Evolutionary conservation across 495 filamentous ascomycete genomes (phyloP), one percentile per base, ranked within the genome.

Genomic region (Xylaria venustula): DNA sequence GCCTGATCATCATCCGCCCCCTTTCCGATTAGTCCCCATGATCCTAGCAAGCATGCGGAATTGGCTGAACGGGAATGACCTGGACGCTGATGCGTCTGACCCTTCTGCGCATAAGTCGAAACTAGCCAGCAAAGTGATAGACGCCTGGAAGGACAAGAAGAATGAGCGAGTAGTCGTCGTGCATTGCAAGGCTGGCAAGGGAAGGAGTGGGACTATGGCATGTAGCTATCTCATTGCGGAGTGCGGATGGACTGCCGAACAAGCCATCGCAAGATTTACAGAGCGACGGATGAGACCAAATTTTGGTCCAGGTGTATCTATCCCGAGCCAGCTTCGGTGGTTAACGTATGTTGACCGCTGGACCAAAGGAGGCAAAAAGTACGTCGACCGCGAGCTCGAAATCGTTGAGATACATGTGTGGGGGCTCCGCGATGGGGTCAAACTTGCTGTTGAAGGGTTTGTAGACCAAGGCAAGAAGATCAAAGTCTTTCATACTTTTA

Each of bases 171-270:
- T 96, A 1, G 88, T 87, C 1, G 93, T 98, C 6, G 91, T 98
- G 11, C 94, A 98, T 72, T 98, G 94, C 77, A 98, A 97, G 73
- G 94, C 94, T 2, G 94, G 94, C 2, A 98, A 98, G 73, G 94
- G 94, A 1, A 81, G 94, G 46, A 94, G 90, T 58, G 94, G 94
- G n/a, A 96, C 90, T 0, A 84, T 92, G 67, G 86, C 87, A 20
- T 93, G 90, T 67, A 87, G 86, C 56, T 98, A 97, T 70, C 77
- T 98, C 48, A 95, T 98, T 61, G 86, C 88, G 19, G 89, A 98
- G 69, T 88, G 92, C 64, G 91, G 90, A 19, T 97, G 93, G 93
- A 87, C 80, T 37, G 76, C 85, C 12, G 83, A 89, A 58, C 84
- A 94, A 56, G 94, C 94, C 2, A 74, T 96, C 65, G 78, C 86